Conservation (phyloP, 108 stramenopile species). For the Parietichytrium sp. region DNA sequence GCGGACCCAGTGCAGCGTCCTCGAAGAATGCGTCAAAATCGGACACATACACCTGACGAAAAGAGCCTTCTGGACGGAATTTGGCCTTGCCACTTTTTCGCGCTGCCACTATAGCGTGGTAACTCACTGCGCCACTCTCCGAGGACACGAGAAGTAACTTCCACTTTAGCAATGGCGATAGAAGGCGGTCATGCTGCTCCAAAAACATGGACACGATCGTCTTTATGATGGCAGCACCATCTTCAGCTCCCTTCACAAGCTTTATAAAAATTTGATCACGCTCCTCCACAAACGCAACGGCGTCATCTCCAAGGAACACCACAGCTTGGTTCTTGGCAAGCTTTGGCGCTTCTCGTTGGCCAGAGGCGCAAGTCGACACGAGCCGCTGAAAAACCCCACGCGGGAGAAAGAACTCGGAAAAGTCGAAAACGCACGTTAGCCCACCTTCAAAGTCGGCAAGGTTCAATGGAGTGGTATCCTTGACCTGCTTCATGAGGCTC, state of each 20-base stretch:
- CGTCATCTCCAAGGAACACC: too few relatives aligned
- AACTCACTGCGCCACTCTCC: background rate
- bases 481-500: background rate
- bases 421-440: background rate
- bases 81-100: background rate
- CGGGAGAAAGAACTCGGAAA: background rate
- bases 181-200: background rate
- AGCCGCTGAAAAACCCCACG: background rate
- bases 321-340: too few relatives aligned
- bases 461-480: too few relatives aligned
- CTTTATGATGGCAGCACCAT: background rate
- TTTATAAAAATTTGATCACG: background rate
- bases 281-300: too few relatives aligned
- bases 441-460: background rate
- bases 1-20: background rate
- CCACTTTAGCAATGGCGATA: constrained; percentile 5
- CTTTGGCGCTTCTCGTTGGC: too few relatives aligned
- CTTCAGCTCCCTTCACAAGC: background rate
- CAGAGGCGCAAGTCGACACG: background rate
- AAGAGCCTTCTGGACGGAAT: background rate
- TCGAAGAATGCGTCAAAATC: background rate
- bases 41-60: background rate
- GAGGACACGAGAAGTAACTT: background rate
- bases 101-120: background rate
- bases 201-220: constrained; percentile 9